Percentiles rank a stretch among this genome's conserved stretches.
These are phyloP conservation scores for Favolaschia claudopus DNA, from an alignment of 768 basidiomycete species.

Conservation along the genomic window DNA sequence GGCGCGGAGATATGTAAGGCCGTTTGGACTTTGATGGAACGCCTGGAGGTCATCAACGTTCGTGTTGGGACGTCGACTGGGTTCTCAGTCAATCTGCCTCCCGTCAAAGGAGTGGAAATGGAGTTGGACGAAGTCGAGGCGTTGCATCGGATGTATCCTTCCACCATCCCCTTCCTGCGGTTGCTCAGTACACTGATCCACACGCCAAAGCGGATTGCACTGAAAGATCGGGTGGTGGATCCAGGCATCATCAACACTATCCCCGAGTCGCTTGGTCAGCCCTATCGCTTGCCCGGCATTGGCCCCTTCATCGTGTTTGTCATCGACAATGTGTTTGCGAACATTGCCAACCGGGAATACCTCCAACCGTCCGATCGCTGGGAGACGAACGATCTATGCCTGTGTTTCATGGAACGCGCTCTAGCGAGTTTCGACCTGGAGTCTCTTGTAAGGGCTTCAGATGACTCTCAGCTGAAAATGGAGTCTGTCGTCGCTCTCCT, in stretches of 20 bases:
- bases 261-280: constrained; percentile 81
- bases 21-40: constrained; percentile 87
- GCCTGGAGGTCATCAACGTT: constrained; percentile 83
- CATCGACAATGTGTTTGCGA: constrained; percentile 87
- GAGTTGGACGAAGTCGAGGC: constrained; percentile 91
- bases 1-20: constrained; percentile 84
- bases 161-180: constrained; percentile 87
- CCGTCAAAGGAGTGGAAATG: constrained; percentile 81
- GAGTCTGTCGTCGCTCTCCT: constrained; percentile 65
- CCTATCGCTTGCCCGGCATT: constrained; percentile 82
- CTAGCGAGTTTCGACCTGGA: constrained; percentile 86
- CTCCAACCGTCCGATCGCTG: constrained; percentile 79
- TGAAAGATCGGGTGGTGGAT: constrained; percentile 66
- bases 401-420: constrained; percentile 86
- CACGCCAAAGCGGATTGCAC: constrained; percentile 74
- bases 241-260: constrained; percentile 74
- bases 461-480: constrained; percentile 58
- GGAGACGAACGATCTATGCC: constrained; percentile 84
- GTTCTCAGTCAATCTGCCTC: constrained; percentile 54
- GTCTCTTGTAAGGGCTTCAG: constrained; percentile 64
- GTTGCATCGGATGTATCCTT: constrained; percentile 79
- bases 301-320: constrained; percentile 87
- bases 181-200: constrained; percentile 86
- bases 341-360: constrained; percentile 79
- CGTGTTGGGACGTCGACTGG: constrained; percentile 51